These are phyloP conservation scores for Leccinum boreale DNA, from an alignment of 768 basidiomycete species.

Conservation along the genomic window DNA sequence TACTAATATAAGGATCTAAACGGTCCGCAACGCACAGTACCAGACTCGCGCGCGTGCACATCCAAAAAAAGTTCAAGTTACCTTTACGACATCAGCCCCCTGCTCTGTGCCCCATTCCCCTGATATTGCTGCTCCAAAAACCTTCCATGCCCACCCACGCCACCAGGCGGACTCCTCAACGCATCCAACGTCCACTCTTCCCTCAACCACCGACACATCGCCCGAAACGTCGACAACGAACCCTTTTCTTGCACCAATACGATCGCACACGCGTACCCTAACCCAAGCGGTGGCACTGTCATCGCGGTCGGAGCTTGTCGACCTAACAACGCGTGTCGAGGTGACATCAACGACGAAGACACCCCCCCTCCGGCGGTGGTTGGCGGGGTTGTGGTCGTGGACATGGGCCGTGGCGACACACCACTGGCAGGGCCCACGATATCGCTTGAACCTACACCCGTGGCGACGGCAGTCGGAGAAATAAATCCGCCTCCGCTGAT, in stretches of 20 bases:
- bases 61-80: neutral
- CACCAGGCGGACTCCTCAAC: constrained; percentile 26
- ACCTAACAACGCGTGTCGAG: constrained; percentile 22
- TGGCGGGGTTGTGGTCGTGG: constrained; percentile 22
- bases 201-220: constrained; percentile 67
- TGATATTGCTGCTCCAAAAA: constrained; percentile 36
- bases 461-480: constrained; percentile 17
- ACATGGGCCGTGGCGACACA: neutral
- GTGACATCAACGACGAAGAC: constrained; percentile 25
- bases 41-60: neutral
- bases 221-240: constrained; percentile 80
- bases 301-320: constrained; percentile 16
- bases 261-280: constrained; percentile 57
- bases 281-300: constrained; percentile 7
- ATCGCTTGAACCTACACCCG: constrained; percentile 17
- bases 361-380: neutral
- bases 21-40: neutral
- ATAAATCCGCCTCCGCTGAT: constrained; percentile 13
- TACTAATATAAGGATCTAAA: neutral
- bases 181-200: constrained; percentile 58
- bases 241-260: constrained; percentile 89
- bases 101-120: constrained; percentile 14
- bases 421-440: neutral
- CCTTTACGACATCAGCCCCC: constrained; percentile 28
- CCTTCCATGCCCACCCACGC: constrained; percentile 33